Evolutionary conservation across 2,329 filamentous ascomycete genomes (phyloP), one percentile per base, ranked within the genome.

Genomic region (Cryphonectria parasitica): DNA sequence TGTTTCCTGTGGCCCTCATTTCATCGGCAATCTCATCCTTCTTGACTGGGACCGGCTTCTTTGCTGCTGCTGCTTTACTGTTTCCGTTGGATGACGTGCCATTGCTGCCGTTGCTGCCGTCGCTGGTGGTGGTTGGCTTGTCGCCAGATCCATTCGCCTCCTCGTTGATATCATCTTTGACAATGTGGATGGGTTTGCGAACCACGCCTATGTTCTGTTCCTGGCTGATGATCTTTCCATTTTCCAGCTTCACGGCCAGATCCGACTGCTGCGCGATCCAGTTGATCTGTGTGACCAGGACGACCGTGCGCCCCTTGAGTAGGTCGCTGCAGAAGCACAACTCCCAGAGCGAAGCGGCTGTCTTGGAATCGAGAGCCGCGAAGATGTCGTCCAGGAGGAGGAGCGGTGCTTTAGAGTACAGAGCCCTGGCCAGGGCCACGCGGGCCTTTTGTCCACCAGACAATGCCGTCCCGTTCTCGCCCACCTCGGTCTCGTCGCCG

Each of bases 341-440:
- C 70, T 87, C 83, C 84, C 87, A 89, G 1, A 90, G 81, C 2
- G 82, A 80, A 22, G 85, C 84, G 0, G 86, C 84, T 0, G 88
- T 90, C 73, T 88, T 87, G 25, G 87, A 83, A 74, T 90, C 88
- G 0, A 90, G 80, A 0, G 88, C 88, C 0, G 87, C 87, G 73
- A 90, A 88, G 2, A 89, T 82, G 70, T 90, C 88, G 72, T 90
- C 88, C 1, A 90, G 82, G 0, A 90, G 79, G 31, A 89, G 78
- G 2, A 89, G 80, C 1, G 85, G 80, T 0, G 87, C 83, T 68
- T 84, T 85, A 1, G 87, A 89, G 76, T 89, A 90, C 1, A 90
- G 76, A 8, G 87, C 85, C 69, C 88, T 81, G 1, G 88, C 88
- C 45, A 89, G 77, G 17, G 87, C 86, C 49, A 89, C 85, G 7